Base-by-base conservation (phyloP, 192 early-diverging fungal genomes). In the Mortierella hygrophila region DNA sequence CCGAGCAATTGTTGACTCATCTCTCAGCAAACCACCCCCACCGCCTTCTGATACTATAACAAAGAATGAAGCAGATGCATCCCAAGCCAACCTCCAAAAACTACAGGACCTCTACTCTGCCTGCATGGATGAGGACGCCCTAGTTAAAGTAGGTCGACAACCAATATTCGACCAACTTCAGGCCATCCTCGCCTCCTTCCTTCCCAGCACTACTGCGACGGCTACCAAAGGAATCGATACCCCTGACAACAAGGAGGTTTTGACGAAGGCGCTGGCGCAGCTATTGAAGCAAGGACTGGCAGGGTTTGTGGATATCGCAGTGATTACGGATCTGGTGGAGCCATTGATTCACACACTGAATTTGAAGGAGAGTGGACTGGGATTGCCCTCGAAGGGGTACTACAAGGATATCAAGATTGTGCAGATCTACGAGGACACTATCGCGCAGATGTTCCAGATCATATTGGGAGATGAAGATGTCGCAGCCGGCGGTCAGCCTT, bases 311-410 rank as follows among this genome's bases (percentile, higher is more conserved):
- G 60, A 47, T 15, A 82, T 93, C 72, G 72, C 26, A 8, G 90
- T 93, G 0, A 81, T 76, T 10, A 68, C 83, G 10, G 93, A 95
- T 83, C 77, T 88, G 68, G 92, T 93, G 52, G 77, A 93, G n/a
- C 94, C 94, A 16, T 77, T 81, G 32, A 21, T 55, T 1, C 89
- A 93, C 75, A 81, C 89, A 16, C 80, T 95, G 21, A 54, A 40
- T 6, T 42, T 95, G 15, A 35, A 21, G 6, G 92, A 94, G 75
- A 75, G 74, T 29, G 92, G 90, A 2, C 77, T 93, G 10, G 88
- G 82, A 26, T 75, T 93, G 54, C 94, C 93, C 37, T 90, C 91
- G 16, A 93, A 91, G 57, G 91, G 93, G 54, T 94, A 94, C 70
- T 95, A 94, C 79, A 54, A 85, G 57, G 86, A 94, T 9, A 13